Evolutionary conservation across 192 early-diverging fungal species (phyloP).

Genomic region (Pilaira anomala): DNA sequence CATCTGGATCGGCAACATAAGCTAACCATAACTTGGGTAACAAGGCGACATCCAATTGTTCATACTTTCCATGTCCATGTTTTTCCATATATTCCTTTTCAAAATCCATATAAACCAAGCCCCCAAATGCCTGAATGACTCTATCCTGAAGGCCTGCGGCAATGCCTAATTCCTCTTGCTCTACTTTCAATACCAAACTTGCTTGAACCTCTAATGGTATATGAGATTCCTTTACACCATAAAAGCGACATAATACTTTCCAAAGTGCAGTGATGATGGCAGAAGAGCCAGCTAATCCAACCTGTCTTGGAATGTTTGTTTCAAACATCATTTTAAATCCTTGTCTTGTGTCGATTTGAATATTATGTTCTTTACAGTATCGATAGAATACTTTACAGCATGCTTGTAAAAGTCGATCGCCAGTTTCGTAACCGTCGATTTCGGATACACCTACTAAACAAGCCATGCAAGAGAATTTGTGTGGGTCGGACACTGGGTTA

Average conservation of each 20-base stretch:
- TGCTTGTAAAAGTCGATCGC: constrained; percentile 47
- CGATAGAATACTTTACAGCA: constrained; percentile 51
- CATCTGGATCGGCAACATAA: constrained; percentile 52
- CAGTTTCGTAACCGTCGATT: constrained; percentile 55
- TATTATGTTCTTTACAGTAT: constrained; percentile 36
- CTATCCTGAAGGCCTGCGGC: constrained; percentile 61
- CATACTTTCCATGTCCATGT: constrained; percentile 50
- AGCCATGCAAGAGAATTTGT: constrained; percentile 36
- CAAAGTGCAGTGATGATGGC: constrained; percentile 58
- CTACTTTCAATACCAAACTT: constrained; percentile 51
- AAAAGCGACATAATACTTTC: constrained; percentile 44
- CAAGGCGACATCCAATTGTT: constrained; percentile 28
- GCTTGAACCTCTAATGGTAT: constrained; percentile 53
- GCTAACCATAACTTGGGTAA: constrained; percentile 49
- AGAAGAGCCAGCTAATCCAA: constrained; percentile 48
- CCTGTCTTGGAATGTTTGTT: constrained; percentile 64
- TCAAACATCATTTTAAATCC: constrained; percentile 53
- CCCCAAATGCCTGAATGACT: constrained; percentile 59
- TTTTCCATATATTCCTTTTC: constrained; percentile 42
- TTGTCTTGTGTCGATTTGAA: constrained; percentile 30
- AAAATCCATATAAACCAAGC: constrained; percentile 66
- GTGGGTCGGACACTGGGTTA: constrained; percentile 36
- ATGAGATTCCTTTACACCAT: constrained; percentile 23
- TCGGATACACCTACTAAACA: constrained; percentile 25
- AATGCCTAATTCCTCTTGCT: constrained; percentile 55